Evolutionary conservation across 2,329 filamentous ascomycete species (phyloP), one percentile per base, ranked within the genome.

Genomic region (Geoglossum cookeanum): DNA sequence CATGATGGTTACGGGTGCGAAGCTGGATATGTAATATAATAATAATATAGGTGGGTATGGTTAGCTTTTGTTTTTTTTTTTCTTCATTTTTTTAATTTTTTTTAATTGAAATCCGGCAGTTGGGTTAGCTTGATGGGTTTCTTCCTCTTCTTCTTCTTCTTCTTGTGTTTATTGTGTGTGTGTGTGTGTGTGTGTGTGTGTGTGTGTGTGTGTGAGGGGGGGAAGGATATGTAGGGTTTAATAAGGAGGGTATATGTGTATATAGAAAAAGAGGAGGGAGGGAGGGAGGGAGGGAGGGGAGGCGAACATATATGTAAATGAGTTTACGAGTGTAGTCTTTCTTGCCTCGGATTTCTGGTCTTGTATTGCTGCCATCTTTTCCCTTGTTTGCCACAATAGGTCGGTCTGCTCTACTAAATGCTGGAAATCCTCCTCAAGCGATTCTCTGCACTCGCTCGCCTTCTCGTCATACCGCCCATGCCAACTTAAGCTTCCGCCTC

Each of bases 271-370:
- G 4, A 4, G 8, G 42, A 45, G 13, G n/a, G 42, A 22, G 42
- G 42, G 42, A 17, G 4, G 42, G 9, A 9, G 42, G 42, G n/a
- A n/a, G n/a, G n/a, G n/a, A n/a, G n/a, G 42, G 42, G 13, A 17
- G 4, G 13, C 61, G 44, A 59, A 64, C 59, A 66, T 42, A 52
- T 65, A 66, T 3, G 64, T 65, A 54, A 65, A 65, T 1, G 62
- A 62, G 47, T 65, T 64, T 3, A 63, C 65, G 3, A 66, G 55
- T 13, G 61, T 55, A 22, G 54, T 61, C 60, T 60, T 63, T 35
- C 64, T 56, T 11, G 60, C 51, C 52, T 66, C 63, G 2, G 59
- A 52, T 39, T 62, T 61, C 44, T 55, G 59, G 48, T 61, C 59
- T 4, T 61, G 57, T 9, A 65, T 59, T 2, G 59, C 47, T 3